Conservation (phyloP, 2,329 filamentous ascomycete species). For the Colletotrichum destructivum region DNA sequence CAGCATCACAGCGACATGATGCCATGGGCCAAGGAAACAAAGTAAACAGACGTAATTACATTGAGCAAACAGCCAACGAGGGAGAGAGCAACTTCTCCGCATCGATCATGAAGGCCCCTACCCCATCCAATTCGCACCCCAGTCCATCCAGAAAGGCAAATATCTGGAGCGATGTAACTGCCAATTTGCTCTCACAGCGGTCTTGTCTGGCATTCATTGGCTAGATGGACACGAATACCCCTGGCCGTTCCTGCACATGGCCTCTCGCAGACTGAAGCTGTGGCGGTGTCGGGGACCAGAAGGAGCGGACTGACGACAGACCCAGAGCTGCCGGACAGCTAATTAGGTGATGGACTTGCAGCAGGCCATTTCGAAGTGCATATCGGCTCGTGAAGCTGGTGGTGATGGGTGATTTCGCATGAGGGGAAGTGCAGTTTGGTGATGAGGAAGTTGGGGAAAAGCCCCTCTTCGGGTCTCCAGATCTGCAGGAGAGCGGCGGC, state of each 20-base stretch:
- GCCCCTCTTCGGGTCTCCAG: constrained; percentile 7
- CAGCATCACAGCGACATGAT: constrained; percentile 28
- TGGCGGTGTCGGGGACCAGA: constrained; percentile 29
- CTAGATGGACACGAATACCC: constrained; percentile 25
- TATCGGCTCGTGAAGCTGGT: constrained; percentile 33
- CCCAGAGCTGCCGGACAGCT: constrained; percentile 15
- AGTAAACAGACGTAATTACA: constrained; percentile 40
- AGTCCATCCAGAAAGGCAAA: constrained; percentile 5
- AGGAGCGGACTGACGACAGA: constrained; percentile 22
- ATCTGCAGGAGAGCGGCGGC: constrained; percentile 19
- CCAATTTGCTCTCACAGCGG: constrained; percentile 37
- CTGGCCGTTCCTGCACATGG: constrained; percentile 35
- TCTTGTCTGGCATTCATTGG: constrained; percentile 41
- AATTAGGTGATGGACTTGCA: constrained; percentile 7
- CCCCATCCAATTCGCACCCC: background rate
- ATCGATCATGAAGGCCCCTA: constrained; percentile 20
- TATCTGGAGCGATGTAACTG: constrained; percentile 41
- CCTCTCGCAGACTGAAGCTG: constrained; percentile 1
- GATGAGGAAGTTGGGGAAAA: constrained; percentile 33
- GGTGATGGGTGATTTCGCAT: constrained; percentile 21
- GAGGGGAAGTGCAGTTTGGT: constrained; percentile 34
- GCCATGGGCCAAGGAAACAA: constrained; percentile 21
- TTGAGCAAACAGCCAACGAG: constrained; percentile 33
- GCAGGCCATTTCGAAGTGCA: constrained; percentile 15
- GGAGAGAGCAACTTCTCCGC: constrained; percentile 40